Percentiles rank a stretch among this genome's conserved stretches.
phyloP scores from a whole-genome alignment of 169 alveolate genomes.

The Eimeria mitis region DNA sequence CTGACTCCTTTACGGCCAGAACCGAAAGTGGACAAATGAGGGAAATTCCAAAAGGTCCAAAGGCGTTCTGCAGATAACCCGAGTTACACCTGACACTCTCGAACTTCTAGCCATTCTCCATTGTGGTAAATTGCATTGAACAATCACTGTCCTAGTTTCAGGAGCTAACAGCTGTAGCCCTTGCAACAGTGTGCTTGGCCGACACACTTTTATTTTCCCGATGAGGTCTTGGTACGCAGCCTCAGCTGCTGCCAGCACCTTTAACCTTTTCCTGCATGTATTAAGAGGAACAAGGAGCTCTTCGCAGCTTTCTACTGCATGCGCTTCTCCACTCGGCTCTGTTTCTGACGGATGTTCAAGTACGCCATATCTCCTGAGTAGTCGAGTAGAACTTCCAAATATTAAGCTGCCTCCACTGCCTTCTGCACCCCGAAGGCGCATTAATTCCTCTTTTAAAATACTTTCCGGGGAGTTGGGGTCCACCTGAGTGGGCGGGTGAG shows the following conservation, averaged over 20 bases:
- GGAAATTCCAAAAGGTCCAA: constrained; percentile 25
- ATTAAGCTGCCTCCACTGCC: background rate
- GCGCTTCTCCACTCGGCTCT: background rate
- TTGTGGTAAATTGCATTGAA: too few relatives aligned
- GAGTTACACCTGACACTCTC: background rate
- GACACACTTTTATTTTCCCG: constrained; percentile 50
- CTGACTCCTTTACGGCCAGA: constrained; percentile 52
- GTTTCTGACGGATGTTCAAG: background rate
- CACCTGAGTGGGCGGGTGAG: background rate
- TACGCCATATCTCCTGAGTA: background rate
- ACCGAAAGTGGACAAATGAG: constrained; percentile 46
- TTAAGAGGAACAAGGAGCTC: constrained; percentile 5
- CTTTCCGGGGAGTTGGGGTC: background rate
- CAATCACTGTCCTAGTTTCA: too few relatives aligned
- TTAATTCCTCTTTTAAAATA: constrained; percentile 6
- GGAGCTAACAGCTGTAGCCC: background rate
- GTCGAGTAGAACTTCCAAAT: background rate
- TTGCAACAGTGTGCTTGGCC: background rate
- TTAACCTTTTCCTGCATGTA: constrained; percentile 14
- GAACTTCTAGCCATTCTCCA: background rate
- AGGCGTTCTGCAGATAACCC: background rate
- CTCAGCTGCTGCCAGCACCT: constrained; percentile 30
- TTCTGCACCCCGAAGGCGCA: constrained; percentile 6
- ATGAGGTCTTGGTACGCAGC: constrained; percentile 15
- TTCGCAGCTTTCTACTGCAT: background rate